phyloP scores from a whole-genome alignment of 192 early-diverging fungal species.

The Funneliformis mosseae region DNA sequence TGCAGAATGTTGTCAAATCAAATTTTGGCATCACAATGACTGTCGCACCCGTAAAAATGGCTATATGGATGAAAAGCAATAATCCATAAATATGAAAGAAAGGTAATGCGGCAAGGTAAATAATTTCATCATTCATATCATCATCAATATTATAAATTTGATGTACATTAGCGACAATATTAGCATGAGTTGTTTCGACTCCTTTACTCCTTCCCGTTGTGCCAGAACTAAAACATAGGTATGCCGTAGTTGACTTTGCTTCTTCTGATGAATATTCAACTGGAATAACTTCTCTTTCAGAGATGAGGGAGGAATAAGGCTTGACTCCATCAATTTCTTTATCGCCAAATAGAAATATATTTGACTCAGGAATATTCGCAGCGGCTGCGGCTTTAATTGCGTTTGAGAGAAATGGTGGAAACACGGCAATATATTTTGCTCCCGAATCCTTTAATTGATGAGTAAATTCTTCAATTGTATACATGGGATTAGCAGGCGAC shows the following conservation, averaged over 20 bases:
- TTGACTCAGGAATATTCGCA: neutral
- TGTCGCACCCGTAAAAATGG: conserved; percentile 41
- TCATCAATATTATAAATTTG: conserved; percentile 57
- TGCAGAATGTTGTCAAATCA: conserved; percentile 55
- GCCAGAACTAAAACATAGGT: conserved; percentile 71
- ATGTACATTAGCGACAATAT: conserved; percentile 78
- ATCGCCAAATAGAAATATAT: conserved; percentile 53
- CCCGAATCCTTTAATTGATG: conserved; percentile 60
- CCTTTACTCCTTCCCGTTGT: conserved; percentile 79
- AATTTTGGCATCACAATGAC: conserved; percentile 67
- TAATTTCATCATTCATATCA: conserved; percentile 32
- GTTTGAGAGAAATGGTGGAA: neutral
- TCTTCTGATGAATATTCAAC: conserved; percentile 35
- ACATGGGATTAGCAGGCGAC: conserved; percentile 80
- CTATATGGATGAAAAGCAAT: neutral
- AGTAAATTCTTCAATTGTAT: conserved; percentile 74
- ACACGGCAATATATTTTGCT: neutral
- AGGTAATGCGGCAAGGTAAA: conserved; percentile 47
- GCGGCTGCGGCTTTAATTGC: neutral
- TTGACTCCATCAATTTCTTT: conserved; percentile 39
- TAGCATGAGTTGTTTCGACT: conserved; percentile 77
- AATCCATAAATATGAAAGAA: conserved; percentile 54
- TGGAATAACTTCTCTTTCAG: conserved; percentile 30
- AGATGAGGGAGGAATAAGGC: conserved; percentile 39
- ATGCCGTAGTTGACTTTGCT: conserved; percentile 47